phyloP scores from a whole-genome alignment of 192 early-diverging fungal species.

The Chytriomyces hyalinus region DNA sequence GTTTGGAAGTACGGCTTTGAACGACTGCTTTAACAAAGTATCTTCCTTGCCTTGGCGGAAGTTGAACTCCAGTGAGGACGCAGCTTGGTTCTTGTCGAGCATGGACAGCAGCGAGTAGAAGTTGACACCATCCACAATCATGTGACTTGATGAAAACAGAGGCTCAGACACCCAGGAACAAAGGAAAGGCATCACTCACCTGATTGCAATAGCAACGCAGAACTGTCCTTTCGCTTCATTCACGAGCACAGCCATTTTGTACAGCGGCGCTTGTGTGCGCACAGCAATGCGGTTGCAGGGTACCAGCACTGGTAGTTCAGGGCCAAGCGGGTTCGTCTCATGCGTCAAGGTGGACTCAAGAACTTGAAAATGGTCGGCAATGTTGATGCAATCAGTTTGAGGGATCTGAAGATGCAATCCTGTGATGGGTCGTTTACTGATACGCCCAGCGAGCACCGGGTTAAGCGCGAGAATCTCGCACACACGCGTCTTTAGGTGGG shows the following conservation, averaged over 20 bases:
- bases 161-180: not conserved
- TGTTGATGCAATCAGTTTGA: too few species aligned
- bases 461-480: not conserved
- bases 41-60: not conserved
- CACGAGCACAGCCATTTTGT: not conserved
- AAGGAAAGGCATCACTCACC: not conserved
- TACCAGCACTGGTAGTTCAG: not conserved
- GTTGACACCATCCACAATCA: not conserved
- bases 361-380: constrained; percentile 9
- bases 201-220: constrained; percentile 7
- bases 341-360: not conserved
- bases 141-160: not conserved
- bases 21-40: not conserved
- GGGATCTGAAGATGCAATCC: not conserved
- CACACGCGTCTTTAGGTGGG: not conserved
- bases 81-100: not conserved
- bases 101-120: not conserved
- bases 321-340: constrained; percentile 8
- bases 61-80: not conserved
- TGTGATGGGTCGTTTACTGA: not conserved
- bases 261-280: not conserved
- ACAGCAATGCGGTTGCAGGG: not conserved
- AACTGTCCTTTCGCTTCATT: constrained; percentile 7
- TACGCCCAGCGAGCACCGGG: not conserved
- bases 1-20: not conserved